Evolutionary conservation across 495 filamentous ascomycete species (phyloP).

Genomic region (Clavariopsis aquatica): DNA sequence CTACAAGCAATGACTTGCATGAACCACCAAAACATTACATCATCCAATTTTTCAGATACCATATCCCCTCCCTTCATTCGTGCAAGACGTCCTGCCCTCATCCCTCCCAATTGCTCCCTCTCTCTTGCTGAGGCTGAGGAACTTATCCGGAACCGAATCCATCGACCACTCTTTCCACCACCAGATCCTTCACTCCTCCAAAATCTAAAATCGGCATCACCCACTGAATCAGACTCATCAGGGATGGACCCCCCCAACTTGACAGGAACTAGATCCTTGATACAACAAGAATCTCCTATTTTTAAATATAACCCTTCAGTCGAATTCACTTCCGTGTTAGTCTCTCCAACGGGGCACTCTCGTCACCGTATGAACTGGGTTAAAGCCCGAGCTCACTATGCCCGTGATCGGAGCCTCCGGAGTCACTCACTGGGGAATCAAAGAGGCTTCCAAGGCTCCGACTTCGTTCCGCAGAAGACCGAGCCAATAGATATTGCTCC

Average conservation of each 20-base stretch:
- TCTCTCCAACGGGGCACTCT: constrained; percentile 10
- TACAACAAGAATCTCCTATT: background rate
- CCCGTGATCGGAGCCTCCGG: constrained; percentile 12
- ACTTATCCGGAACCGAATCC: constrained; percentile 25
- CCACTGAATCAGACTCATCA: background rate
- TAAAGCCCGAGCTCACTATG: constrained; percentile 32
- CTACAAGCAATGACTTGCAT: constrained; percentile 26
- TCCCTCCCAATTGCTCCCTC: constrained; percentile 19
- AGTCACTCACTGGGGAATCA: background rate
- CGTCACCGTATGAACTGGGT: constrained; percentile 11
- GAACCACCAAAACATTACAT: background rate
- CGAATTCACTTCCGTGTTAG: background rate
- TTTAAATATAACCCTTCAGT: background rate
- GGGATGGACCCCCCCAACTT: background rate
- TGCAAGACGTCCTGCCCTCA: constrained; percentile 23
- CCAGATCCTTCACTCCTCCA: constrained; percentile 20
- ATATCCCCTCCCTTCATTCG: constrained; percentile 15
- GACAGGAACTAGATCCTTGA: background rate
- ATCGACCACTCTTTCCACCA: constrained; percentile 29
- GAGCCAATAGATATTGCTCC: constrained; percentile 1
- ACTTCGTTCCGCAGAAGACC: background rate
- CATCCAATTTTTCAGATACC: constrained; percentile 4
- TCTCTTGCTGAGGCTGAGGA: constrained; percentile 32
- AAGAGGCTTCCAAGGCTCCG: background rate
- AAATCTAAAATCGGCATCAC: background rate